Evolutionary conservation across 176 grass and related monocot genomes (phyloP).

Genomic region (Eleusine indica): DNA sequence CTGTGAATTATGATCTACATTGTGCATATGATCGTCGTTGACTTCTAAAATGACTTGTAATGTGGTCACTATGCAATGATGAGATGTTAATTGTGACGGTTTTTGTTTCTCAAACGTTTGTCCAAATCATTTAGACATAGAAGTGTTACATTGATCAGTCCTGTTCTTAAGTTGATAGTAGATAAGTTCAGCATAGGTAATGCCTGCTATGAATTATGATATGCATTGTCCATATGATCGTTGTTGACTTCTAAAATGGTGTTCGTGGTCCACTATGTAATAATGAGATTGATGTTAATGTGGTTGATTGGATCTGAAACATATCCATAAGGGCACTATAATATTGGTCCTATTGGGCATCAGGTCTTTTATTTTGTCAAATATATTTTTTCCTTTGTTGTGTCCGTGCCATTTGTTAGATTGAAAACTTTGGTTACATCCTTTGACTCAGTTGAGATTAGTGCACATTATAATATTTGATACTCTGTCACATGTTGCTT

Average conservation of each 20-base stretch:
- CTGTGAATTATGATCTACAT: background rate
- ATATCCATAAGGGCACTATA: background rate
- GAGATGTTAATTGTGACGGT: background rate
- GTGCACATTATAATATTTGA: background rate
- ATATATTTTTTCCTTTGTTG: background rate
- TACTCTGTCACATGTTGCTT: background rate
- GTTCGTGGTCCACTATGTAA: background rate
- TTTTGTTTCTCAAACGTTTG: background rate
- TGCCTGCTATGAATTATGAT: background rate
- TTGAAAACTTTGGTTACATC: background rate
- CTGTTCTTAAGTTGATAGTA: background rate
- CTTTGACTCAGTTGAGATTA: background rate
- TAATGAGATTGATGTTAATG: background rate
- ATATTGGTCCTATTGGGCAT: background rate
- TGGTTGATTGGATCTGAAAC: slow-evolving; percentile 14
- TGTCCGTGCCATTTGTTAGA: background rate
- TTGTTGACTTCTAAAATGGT: background rate
- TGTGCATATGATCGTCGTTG: background rate
- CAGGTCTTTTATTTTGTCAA: background rate
- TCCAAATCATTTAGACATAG: background rate
- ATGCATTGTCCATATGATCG: background rate
- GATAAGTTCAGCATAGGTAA: background rate
- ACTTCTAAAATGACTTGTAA: background rate
- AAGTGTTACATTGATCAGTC: background rate
- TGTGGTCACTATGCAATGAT: background rate